Base-by-base conservation (phyloP, 768 basidiomycete species). In the Mycena vitilis region DNA sequence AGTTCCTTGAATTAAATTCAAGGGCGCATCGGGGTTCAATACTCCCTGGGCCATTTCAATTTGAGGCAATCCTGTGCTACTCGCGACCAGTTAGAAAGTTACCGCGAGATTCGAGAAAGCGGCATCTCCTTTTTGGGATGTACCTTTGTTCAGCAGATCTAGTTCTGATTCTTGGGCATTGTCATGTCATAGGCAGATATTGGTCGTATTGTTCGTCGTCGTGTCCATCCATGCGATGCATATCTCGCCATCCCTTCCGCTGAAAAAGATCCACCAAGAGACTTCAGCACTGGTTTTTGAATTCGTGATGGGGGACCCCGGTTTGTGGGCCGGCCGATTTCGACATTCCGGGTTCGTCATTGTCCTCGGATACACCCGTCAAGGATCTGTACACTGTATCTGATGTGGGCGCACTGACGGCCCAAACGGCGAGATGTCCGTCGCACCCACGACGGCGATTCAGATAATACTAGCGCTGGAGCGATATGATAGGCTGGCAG, bases 111-210 rank as follows among this genome's bases (percentile, higher is more conserved):
- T 30, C 30, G 30, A 30, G 22, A 34, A 8, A n/a, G 55, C 55
- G 62, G 62, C 34, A n/a, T 63, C 30, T 63, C 62, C 62, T 22
- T 48, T 55, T 55, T 56, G 62, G 45, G 53, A 63, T 36, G n/a
- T 25, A 34, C 34, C 36, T 54, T 54, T 55, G 53, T 54, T 45
- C 48, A 40, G 38, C 22, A 25, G 42, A 58, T 58, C 40, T 23
- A 5, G 20, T 36, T 20, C n/a, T 38, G 53, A 37, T 20, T 54
- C 16, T 54, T 30, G 30, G 34, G 36, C 37, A 20, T 54, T 38
- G 52, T 16, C 30, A 53, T 30, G 6, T 18, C n/a, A n/a, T n/a
- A n/a, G n/a, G 4, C 30, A 15, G 49, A 16, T 25, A 9, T 25
- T 30, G 30, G 16, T 52, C 25, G 12, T 9, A 36, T 12, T 37